These are phyloP conservation scores for Skeletonema costatum DNA, from an alignment of 108 stramenopile genomes.

Conservation along the genomic window DNA sequence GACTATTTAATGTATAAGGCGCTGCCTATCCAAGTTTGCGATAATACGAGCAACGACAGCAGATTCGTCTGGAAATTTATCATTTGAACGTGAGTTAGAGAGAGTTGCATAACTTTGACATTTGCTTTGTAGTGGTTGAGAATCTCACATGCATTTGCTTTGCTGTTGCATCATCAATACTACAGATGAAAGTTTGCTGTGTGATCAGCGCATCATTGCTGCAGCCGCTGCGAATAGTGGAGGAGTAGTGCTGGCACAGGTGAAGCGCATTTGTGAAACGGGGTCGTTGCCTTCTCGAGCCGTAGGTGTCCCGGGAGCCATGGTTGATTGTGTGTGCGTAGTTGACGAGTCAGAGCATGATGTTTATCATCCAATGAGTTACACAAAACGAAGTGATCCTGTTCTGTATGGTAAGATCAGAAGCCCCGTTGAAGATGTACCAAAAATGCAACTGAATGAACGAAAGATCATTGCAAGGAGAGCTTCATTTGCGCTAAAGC, in stretches of 20 bases:
- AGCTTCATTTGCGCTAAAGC: constrained; percentile 61
- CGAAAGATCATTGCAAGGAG: constrained; percentile 82
- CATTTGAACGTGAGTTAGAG: constrained; percentile 66
- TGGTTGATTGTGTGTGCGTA: constrained; percentile 81
- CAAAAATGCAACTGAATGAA: constrained; percentile 50
- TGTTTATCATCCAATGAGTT: constrained; percentile 66
- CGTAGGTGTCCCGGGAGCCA: constrained; percentile 71
- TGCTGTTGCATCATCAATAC: too few relatives aligned
- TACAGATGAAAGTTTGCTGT: constrained; percentile 40
- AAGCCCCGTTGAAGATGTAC: constrained; percentile 42
- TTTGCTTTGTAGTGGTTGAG: too few relatives aligned
- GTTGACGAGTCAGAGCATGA: constrained; percentile 73
- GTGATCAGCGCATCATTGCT: constrained; percentile 69
- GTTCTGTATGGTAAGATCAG: constrained; percentile 64
- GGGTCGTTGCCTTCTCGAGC: constrained; percentile 58
- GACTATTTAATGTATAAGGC: constrained; percentile 82
- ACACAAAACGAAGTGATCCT: constrained; percentile 57
- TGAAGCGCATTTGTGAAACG: constrained; percentile 64
- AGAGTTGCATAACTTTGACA: too few relatives aligned
- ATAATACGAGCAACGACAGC: constrained; percentile 85
- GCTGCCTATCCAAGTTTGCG: constrained; percentile 77
- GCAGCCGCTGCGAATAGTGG: constrained; percentile 73
- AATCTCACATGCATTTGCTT: too few relatives aligned
- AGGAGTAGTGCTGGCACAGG: constrained; percentile 83
- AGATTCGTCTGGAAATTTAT: constrained; percentile 72